Evolutionary conservation across 106 monocot genomes (phyloP).

Genomic region (Phalaenopsis equestris): DNA sequence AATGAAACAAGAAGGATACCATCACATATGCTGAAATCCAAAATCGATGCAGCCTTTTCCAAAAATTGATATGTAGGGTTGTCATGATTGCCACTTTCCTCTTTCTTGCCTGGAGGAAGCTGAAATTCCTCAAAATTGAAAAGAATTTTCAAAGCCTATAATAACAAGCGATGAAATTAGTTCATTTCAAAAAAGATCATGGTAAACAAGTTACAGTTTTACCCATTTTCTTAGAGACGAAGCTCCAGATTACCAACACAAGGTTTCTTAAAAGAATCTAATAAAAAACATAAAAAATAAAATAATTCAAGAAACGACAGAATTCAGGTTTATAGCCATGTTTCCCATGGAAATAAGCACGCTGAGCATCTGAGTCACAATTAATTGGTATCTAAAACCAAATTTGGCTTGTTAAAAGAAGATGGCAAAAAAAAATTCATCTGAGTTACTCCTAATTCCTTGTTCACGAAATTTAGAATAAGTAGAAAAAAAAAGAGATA

Average conservation of each 20-base stretch:
- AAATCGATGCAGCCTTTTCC: constrained; percentile 29
- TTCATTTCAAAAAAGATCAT: background rate
- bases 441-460: constrained; percentile 1
- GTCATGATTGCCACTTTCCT: constrained; percentile 7
- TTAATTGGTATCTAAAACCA: background rate
- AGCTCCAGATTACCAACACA: background rate
- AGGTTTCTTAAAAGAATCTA: background rate
- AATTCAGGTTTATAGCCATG: background rate
- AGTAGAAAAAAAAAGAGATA: background rate
- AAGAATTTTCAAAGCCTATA: constrained; percentile 51
- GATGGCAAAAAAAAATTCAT: background rate
- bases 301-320: background rate
- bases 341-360: background rate
- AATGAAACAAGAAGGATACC: constrained; percentile 30
- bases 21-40: constrained; percentile 28
- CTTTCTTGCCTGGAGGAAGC: constrained; percentile 16
- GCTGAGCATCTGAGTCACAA: background rate
- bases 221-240: background rate
- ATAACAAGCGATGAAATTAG: background rate
- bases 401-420: background rate
- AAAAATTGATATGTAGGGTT: constrained; percentile 39
- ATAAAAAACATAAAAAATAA: constrained; percentile 3
- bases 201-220: background rate
- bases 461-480: background rate
- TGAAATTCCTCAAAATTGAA: constrained; percentile 16